Percentiles rank a stretch among this genome's conserved stretches.
Evolutionary conservation across 768 basidiomycete species (phyloP).

Genomic region (Leucosporidium creatinivorum): DNA sequence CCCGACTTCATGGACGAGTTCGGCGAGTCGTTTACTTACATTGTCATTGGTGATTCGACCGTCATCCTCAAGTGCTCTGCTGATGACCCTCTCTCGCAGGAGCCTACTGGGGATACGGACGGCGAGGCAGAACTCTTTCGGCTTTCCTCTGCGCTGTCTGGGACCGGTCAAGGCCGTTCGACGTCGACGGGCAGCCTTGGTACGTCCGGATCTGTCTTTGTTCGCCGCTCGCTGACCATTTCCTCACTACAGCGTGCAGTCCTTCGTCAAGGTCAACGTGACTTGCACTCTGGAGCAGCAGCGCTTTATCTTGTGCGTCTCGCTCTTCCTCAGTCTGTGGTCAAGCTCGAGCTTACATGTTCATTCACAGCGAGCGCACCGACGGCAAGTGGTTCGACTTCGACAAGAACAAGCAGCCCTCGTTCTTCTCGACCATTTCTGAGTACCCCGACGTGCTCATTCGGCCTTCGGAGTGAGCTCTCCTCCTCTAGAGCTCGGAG

Average conservation of each 20-base stretch:
- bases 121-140: constrained; percentile 79
- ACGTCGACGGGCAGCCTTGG: constrained; percentile 58
- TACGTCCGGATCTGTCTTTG: constrained; percentile 39
- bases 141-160: constrained; percentile 65
- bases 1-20: constrained; percentile 60
- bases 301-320: constrained; percentile 57
- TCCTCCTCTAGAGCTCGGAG: too few relatives aligned
- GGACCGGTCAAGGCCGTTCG: constrained; percentile 52
- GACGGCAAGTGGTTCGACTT: constrained; percentile 45
- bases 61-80: too few relatives aligned
- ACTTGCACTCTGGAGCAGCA: constrained; percentile 82
- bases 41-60: constrained; percentile 83
- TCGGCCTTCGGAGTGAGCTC: constrained; percentile 70
- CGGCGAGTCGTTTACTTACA: constrained; percentile 84
- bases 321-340: neutral
- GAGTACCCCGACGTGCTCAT: constrained; percentile 89
- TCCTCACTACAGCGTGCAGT: constrained; percentile 56
- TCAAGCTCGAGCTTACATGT: too few relatives aligned
- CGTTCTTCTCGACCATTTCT: constrained; percentile 53
- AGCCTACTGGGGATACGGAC: constrained; percentile 80
- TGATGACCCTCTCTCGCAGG: too few relatives aligned
- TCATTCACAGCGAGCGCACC: constrained; percentile 56
- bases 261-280: constrained; percentile 82
- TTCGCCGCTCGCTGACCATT: neutral
- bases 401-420: constrained; percentile 42